Evolutionary conservation across 805 yeast genomes (phyloP), one percentile per base, ranked within the genome.

Genomic region (Suhomyces tanzawaensis): DNA sequence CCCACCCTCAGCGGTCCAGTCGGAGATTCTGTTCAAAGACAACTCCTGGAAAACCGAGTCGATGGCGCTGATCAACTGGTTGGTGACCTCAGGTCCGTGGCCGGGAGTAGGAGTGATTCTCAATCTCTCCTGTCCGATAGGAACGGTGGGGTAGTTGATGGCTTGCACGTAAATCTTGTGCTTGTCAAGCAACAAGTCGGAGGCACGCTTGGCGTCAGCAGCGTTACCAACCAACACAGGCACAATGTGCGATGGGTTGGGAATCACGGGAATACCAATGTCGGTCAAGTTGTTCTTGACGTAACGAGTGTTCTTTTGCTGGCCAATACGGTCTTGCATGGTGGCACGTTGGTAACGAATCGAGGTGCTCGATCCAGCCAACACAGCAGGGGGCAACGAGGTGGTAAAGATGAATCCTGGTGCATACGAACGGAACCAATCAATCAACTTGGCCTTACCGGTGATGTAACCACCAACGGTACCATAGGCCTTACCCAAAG

Each of bases 91-190:
- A 41, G 79, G 73, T 14, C 80, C 77, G 62, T 93, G 99, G 38
- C 96, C 97, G 25, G 99, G 99, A 29, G 99, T 90, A 39, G 99
- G 98, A n/a, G 99, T 93, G 58, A 93, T 81, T 68, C 99, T 82
- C 55, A 93, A 78, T 61, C 99, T 82, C 70, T 93, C 99, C 48
- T 89, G 83, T 44, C 99, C 99, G 50, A 85, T 81, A 14, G 96
- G 83, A 44, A 93, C 99, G 17, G 99, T 93, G 44, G 99, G 99
- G 80, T 84, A 93, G 71, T 93, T 93, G 62, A 93, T 93, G 32
- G 98, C 96, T 70, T 93, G 99, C 32, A 95, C 99, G 57, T 93
- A 93, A 60, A 93, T 90, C 48, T 77, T 75, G 67, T 89, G 85
- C 53, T 85, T 80, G 47, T 83, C 76, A 72, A 93, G 79, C 57